A percentile compares a stretch with the other conserved stretches of the same genome.
Evolutionary conservation across 2,329 filamentous ascomycete genomes (phyloP).

Genomic region (Scortechinia acanthostroma): DNA sequence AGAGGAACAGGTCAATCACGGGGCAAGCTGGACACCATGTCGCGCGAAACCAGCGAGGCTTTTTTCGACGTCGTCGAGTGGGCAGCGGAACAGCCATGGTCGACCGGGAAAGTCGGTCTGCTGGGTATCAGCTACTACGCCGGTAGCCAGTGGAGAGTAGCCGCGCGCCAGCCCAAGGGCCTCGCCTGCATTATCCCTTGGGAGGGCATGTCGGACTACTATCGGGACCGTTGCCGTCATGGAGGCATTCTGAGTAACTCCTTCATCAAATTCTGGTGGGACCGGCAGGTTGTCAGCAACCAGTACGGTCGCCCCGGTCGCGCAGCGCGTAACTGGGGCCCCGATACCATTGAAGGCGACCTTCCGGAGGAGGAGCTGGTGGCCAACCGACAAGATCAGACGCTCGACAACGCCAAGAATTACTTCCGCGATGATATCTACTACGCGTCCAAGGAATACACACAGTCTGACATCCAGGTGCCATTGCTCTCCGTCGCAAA

Average conservation of each 20-base stretch:
- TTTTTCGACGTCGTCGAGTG: constrained; percentile 42
- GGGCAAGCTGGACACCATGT: constrained; percentile 38
- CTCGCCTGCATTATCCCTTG: constrained; percentile 37
- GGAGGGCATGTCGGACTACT: constrained; percentile 47
- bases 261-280: constrained; percentile 62
- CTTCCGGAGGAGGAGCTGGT: constrained; percentile 40
- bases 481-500: constrained; percentile 63
- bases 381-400: constrained; percentile 38
- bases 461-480: constrained; percentile 58
- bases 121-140: constrained; percentile 39
- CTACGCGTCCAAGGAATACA: constrained; percentile 59
- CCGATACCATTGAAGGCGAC: constrained; percentile 50
- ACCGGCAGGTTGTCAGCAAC: constrained; percentile 57
- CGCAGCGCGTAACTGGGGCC: constrained; percentile 40
- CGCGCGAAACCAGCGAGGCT: constrained; percentile 33
- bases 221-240: constrained; percentile 48
- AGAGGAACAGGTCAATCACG: constrained; percentile 36
- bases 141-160: constrained; percentile 37
- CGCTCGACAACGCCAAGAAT: constrained; percentile 34
- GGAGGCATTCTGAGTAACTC: constrained; percentile 51
- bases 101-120: constrained; percentile 36
- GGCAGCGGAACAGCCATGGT: constrained; percentile 36
- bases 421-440: constrained; percentile 55
- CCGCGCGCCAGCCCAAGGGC: constrained; percentile 33
- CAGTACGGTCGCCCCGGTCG: constrained; percentile 56